Base-by-base conservation (phyloP, 2,329 filamentous ascomycete species). In the Fusarium poae region DNA sequence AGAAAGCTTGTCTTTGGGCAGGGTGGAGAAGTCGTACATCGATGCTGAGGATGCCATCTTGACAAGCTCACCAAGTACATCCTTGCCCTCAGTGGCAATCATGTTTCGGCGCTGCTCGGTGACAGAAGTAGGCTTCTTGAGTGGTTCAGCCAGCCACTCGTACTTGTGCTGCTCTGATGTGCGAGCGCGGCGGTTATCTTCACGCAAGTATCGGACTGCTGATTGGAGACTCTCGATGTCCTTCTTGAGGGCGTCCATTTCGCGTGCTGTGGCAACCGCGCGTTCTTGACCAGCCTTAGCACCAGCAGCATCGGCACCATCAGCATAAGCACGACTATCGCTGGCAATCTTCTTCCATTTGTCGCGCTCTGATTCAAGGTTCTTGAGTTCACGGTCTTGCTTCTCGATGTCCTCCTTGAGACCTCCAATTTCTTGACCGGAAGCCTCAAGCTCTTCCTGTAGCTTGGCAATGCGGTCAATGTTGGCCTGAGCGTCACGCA, bases 401-500 rank as follows among this genome's bases (percentile, higher is more conserved):
- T 88, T 86, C 77, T 90, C 86, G 50, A 92, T 85, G 51, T 89
- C 87, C 65, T 91, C 88, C 70, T 85, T 84, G 59, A 92, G 84
- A 52, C 84, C 82, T 10, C 79, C 77, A 27, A 85, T 82, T 40
- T 83, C 80, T 60, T 83, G 79, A 66, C 85, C 83, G 27, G 86
- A 83, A 20, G 84, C 80, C 49, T 85, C 84, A 25, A 92, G 82
- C 72, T 85, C 82, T 34, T 80, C 80, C 77, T 93, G 91, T 15
- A 93, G 83, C 55, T 89, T 88, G 21, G 83, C 82, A 70, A 93
- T 92, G 53, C 85, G 86, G 51, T 89, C 88, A 16, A 92, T 88
- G 79, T 95, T 94, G 76, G 91, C 89, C 68, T 89, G 89, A 8
- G 92, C 92, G 75, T 97, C 94, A 60, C 90, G 89, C 90, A 96